Conservation (phyloP, 805 yeast species). For the Cyberlindnera veronae region DNA sequence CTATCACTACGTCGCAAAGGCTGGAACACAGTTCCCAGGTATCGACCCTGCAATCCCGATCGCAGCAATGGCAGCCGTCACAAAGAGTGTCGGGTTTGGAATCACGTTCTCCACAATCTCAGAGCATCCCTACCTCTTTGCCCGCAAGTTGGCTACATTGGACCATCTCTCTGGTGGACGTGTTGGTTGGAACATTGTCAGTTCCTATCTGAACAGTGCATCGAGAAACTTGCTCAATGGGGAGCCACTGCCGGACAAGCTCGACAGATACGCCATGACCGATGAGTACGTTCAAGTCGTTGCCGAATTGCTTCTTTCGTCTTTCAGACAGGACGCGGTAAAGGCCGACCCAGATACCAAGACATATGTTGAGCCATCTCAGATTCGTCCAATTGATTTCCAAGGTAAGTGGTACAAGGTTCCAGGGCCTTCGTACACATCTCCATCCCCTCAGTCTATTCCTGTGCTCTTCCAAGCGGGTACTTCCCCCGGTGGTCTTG, state of each 20-base stretch:
- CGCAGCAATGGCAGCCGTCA: conserved; percentile 40
- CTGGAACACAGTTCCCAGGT: conserved; percentile 35
- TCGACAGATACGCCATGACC: conserved; percentile 39
- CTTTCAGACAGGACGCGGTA: conserved; percentile 43
- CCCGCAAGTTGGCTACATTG: conserved; percentile 42
- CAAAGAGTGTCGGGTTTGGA: conserved; percentile 38
- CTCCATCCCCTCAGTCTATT: conserved; percentile 42
- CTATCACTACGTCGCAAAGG: conserved; percentile 12
- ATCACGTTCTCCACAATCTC: conserved; percentile 42
- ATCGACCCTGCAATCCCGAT: conserved; percentile 38
- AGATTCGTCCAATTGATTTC: conserved; percentile 39
- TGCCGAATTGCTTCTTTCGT: conserved; percentile 37
- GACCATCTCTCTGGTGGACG: conserved; percentile 45
- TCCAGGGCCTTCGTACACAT: conserved; percentile 40
- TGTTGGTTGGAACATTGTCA: conserved; percentile 47
- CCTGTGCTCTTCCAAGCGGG: conserved; percentile 46
- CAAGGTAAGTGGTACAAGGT: conserved; percentile 37
- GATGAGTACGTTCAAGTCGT: conserved; percentile 42
- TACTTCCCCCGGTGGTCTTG: conserved; percentile 37
- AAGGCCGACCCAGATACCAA: conserved; percentile 27
- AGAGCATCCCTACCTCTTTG: conserved; percentile 43
- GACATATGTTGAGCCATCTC: conserved; percentile 36
- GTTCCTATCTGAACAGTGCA: conserved; percentile 41
- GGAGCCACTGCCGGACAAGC: conserved; percentile 37
- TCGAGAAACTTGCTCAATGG: conserved; percentile 40